Evolutionary conservation across 768 basidiomycete species (phyloP), one percentile per base, ranked within the genome.

Genomic region (Boletus rubescentipes): DNA sequence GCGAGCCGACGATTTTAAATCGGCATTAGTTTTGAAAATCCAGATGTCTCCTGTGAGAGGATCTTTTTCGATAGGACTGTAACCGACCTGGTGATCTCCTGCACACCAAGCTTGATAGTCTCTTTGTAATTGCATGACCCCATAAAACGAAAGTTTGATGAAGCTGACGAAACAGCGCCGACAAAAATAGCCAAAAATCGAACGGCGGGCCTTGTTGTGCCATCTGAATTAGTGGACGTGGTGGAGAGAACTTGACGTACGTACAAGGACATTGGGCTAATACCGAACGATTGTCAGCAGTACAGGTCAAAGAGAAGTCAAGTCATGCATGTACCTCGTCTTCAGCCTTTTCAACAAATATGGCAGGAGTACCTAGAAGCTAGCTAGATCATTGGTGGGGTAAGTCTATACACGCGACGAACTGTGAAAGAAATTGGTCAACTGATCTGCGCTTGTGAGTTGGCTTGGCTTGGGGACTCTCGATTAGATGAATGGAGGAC

Each of bases 181-280:
- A 60, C 81, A 84, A 64, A 92, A 93, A 61, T 83, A 89, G 3
- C 90, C 92, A 67, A 92, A 89, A 20, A 89, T 71, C 3, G 91
- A 93, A 18, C 88, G 84, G 26, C 87, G 83, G 48, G 76, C 77
- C 91, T 92, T 49, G 32, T 34, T 35, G 42, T 46, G 40, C 20
- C 38, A 45, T 29, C 36, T 32, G 38, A 36, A 32, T 53, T 11
- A 51, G 37, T 29, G 26, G 37, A 23, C 11, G 30, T n/a, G 20
- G 63, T 61, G 39, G 58, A 62, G 12, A 53, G 42, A 38, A 51
- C 26, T 39, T 53, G 45, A 47, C 46, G 30, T 47, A 43, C 67
- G 26, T 55, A 70, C 65, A 31, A 62, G 60, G 49, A 71, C 51
- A 35, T 57, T 67, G 2, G 69, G 57, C 69, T 71, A 31, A 10